Conservation (phyloP, 495 filamentous ascomycete species). For the Aspergillus panamensis region DNA sequence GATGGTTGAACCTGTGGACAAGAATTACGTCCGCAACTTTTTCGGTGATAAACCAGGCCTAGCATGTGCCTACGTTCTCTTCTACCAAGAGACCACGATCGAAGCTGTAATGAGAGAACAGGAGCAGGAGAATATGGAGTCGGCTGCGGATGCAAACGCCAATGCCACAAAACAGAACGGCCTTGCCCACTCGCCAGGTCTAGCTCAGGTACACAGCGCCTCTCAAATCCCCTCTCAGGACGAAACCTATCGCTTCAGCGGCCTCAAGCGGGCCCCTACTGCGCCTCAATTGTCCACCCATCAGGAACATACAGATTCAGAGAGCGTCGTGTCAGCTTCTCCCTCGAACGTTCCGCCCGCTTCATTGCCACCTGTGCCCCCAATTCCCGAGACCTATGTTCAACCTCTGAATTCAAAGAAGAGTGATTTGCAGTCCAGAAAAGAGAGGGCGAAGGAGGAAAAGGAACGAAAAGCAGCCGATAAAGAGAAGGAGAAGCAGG, state of each 20-base stretch:
- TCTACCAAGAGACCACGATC: constrained; percentile 94
- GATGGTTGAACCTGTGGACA: constrained; percentile 96
- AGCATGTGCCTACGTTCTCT: constrained; percentile 94
- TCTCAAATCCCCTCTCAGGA: constrained; percentile 37
- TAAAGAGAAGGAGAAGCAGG: constrained; percentile 63
- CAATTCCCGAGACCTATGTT: constrained; percentile 34
- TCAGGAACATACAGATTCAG: constrained; percentile 30
- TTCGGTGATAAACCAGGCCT: constrained; percentile 89
- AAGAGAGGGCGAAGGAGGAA: constrained; percentile 53
- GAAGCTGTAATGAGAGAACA: constrained; percentile 85
- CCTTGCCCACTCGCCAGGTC: constrained; percentile 23
- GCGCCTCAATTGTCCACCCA: constrained; percentile 50
- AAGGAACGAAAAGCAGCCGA: constrained; percentile 64
- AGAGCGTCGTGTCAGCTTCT: constrained; percentile 10
- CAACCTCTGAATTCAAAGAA: constrained; percentile 38
- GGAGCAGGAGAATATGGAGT: constrained; percentile 68
- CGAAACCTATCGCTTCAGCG: constrained; percentile 49
- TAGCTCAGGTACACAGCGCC: constrained; percentile 44
- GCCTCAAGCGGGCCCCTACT: constrained; percentile 58
- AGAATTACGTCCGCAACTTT: constrained; percentile 94
- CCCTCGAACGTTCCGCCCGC: constrained; percentile 16
- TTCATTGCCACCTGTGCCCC: constrained; percentile 33
- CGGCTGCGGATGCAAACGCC: constrained; percentile 54
- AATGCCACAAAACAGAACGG: constrained; percentile 49
- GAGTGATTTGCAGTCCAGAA: constrained; percentile 45